phyloP scores from a whole-genome alignment of 2,329 filamentous ascomycete genomes.

The Phoma sp. region DNA sequence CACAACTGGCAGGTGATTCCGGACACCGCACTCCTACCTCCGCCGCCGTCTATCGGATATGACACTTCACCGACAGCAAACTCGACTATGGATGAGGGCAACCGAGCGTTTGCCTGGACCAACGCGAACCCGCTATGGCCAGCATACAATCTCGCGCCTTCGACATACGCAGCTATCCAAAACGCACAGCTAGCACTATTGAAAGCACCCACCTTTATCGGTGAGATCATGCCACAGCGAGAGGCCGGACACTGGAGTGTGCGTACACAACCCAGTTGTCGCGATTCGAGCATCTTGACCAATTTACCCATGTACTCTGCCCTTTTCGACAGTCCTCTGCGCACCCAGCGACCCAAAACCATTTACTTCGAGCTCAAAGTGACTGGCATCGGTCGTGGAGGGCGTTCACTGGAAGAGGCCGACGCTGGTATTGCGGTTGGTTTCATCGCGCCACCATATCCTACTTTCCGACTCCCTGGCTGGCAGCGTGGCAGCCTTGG shows the following conservation, averaged over 20 bases:
- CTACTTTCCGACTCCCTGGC: conserved; percentile 76
- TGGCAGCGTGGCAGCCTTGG: conserved; percentile 79
- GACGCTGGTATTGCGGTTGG: conserved; percentile 70
- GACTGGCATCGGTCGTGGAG: conserved; percentile 49
- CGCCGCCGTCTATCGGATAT: conserved; percentile 71
- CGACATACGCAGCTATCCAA: conserved; percentile 56
- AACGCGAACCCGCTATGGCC: conserved; percentile 62
- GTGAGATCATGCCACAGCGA: conserved; percentile 55
- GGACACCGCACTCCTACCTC: conserved; percentile 74
- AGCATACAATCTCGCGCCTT: conserved; percentile 59
- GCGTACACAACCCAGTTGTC: conserved; percentile 50
- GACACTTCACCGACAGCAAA: conserved; percentile 73
- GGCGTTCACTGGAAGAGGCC: conserved; percentile 42
- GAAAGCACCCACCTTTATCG: conserved; percentile 38
- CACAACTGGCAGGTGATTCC: conserved; percentile 78
- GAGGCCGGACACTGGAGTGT: conserved; percentile 51
- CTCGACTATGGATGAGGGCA: conserved; percentile 67
- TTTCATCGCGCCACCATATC: conserved; percentile 76
- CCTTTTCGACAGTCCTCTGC: conserved; percentile 63
- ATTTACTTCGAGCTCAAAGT: conserved; percentile 77
- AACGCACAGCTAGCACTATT: conserved; percentile 57
- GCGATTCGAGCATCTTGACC: conserved; percentile 69
- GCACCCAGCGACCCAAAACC: conserved; percentile 58
- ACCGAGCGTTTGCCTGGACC: conserved; percentile 72
- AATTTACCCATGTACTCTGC: conserved; percentile 72